Conservation (phyloP, 768 basidiomycete species). For the Boletus reticulatus region DNA sequence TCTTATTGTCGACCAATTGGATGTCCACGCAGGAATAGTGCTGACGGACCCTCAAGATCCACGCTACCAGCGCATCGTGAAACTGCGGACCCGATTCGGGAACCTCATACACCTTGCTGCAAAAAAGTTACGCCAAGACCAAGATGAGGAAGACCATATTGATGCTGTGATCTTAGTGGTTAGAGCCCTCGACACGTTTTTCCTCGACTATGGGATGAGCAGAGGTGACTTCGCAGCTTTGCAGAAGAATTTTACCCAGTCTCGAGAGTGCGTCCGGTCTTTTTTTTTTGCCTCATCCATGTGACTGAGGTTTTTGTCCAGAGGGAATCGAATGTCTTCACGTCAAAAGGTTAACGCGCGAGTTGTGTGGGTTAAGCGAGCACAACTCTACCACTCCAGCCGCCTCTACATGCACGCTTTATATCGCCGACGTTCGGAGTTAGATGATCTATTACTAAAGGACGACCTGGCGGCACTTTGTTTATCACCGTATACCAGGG, state of each 20-base stretch:
- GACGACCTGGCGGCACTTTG: conserved; percentile 70
- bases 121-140: conserved; percentile 55
- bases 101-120: conserved; percentile 67
- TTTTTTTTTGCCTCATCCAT: neutral
- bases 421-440: conserved; percentile 66
- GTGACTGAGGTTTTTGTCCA: conserved; percentile 21
- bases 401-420: conserved; percentile 76
- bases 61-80: conserved; percentile 63
- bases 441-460: conserved; percentile 68
- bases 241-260: conserved; percentile 45
- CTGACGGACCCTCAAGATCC: conserved; percentile 72
- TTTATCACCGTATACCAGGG: conserved; percentile 75
- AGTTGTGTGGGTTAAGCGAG: conserved; percentile 71
- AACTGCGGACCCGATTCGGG: conserved; percentile 64
- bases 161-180: conserved; percentile 78
- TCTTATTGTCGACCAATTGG: conserved; percentile 62
- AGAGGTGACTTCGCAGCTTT: conserved; percentile 56
- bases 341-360: conserved; percentile 77
- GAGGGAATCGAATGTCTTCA: conserved; percentile 63
- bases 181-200: conserved; percentile 71
- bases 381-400: conserved; percentile 73
- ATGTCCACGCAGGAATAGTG: conserved; percentile 72
- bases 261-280: conserved; percentile 24
- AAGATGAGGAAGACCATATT: conserved; percentile 75
- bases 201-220: conserved; percentile 68